Percentiles rank a stretch among this genome's conserved stretches.
These are phyloP conservation scores for Chalciporus piperatoides DNA, from an alignment of 1,284 basidiomycete genomes.

Conservation along the genomic window DNA sequence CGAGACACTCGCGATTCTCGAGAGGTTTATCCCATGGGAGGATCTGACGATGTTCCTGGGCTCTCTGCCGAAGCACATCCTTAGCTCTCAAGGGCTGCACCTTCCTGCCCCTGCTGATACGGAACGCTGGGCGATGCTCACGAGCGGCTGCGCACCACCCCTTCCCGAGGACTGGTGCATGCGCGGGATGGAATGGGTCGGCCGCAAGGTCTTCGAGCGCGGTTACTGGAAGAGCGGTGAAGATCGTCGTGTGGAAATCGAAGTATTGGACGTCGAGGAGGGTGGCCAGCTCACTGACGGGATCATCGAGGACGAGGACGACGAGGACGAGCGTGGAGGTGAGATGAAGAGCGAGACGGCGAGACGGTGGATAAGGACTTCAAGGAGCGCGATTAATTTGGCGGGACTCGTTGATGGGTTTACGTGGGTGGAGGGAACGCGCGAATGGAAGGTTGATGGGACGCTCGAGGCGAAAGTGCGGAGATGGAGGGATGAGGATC, in stretches of 20 bases:
- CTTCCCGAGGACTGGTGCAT: conserved; percentile 95
- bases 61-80: conserved; percentile 55
- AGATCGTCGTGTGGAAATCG: conserved; percentile 69
- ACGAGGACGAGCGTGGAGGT: conserved; percentile 43
- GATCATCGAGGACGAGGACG: conserved; percentile 72
- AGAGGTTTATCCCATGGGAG: conserved; percentile 84
- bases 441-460: conserved; percentile 68
- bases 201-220: conserved; percentile 81
- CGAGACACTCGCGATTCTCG: conserved; percentile 57
- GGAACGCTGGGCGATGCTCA: conserved; percentile 58
- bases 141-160: conserved; percentile 63
- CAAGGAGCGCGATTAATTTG: conserved; percentile 69
- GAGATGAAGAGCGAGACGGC: conserved; percentile 28
- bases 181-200: conserved; percentile 94
- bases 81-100: conserved; percentile 44
- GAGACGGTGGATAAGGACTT: conserved; percentile 71
- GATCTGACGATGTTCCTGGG: conserved; percentile 67
- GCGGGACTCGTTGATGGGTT: conserved; percentile 76
- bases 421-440: conserved; percentile 56
- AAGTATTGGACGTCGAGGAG: conserved; percentile 69
- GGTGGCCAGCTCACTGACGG: conserved; percentile 64
- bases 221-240: conserved; percentile 84
- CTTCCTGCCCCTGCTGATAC: conserved; percentile 20
- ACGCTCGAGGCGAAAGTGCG: conserved; percentile 66
- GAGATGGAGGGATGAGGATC: conserved; percentile 67